phyloP scores from a whole-genome alignment of 148 eudicot genomes.

The Vaccinium macrocarpon region DNA sequence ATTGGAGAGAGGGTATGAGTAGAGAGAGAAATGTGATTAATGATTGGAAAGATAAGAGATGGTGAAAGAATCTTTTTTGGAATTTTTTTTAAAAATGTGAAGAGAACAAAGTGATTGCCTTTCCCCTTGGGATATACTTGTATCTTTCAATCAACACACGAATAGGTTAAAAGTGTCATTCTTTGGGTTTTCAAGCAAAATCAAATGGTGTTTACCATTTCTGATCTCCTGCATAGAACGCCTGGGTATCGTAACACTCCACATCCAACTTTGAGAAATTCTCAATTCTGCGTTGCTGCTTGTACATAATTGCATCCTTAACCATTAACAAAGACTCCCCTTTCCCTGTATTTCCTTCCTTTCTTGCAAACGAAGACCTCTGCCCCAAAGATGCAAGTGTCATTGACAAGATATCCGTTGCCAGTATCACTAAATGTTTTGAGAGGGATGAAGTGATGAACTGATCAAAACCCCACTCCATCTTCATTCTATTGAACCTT shows the following conservation, averaged over 20 bases:
- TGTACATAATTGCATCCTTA: slow-evolving; percentile 9
- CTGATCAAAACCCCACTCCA: slow-evolving; percentile 2
- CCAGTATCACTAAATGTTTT: background rate
- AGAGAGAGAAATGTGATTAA: no score
- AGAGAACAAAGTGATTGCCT: no score
- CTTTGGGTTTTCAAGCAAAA: background rate
- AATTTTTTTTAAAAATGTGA: no score
- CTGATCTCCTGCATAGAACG: background rate
- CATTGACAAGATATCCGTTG: slow-evolving; percentile 15
- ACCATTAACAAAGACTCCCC: slow-evolving; percentile 8
- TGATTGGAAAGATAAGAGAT: no score
- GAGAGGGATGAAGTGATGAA: slow-evolving; percentile 2
- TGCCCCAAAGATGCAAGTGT: slow-evolving; percentile 13
- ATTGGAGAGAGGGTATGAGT: no score
- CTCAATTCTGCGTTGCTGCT: background rate
- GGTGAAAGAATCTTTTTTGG: no score
- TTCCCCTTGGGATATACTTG: slow-evolving; percentile 13
- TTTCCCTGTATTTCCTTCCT: background rate
- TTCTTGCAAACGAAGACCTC: slow-evolving; percentile 13
- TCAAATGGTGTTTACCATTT: background rate
- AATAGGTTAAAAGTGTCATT: background rate
- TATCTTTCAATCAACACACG: background rate
- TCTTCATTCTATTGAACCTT: slow-evolving; percentile 8
- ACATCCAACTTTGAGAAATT: slow-evolving; percentile 6
- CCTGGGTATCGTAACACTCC: background rate